phyloP scores from a whole-genome alignment of 1,284 basidiomycete genomes.

The Trametes versicolor region DNA sequence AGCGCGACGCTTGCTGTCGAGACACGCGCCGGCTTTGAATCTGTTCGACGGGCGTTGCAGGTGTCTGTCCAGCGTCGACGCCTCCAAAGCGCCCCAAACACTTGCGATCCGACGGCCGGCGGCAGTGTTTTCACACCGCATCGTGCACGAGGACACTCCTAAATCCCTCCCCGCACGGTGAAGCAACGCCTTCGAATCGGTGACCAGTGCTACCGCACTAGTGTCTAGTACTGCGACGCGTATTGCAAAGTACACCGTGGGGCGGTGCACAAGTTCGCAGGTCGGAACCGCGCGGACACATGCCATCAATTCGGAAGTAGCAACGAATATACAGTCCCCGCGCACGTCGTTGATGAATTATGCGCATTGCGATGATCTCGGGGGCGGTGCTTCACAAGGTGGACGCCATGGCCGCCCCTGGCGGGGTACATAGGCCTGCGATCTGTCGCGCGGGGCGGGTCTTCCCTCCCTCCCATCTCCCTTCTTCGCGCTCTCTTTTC shows the following conservation, averaged over 20 bases:
- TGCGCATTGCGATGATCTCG: neutral
- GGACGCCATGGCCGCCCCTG: conserved; percentile 1
- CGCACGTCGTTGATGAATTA: neutral
- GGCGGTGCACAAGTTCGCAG: neutral
- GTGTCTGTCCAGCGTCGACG: too few species aligned
- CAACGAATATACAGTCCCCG: neutral
- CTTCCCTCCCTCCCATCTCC: neutral
- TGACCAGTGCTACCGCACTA: neutral
- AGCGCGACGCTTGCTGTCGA: too few species aligned
- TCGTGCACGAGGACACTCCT: neutral
- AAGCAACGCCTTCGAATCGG: neutral
- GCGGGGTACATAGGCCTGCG: conserved; percentile 3
- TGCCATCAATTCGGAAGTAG: neutral
- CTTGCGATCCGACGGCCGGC: neutral
- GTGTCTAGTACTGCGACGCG: neutral
- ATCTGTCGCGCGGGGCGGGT: neutral
- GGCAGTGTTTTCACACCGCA: neutral
- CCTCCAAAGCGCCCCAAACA: too few species aligned
- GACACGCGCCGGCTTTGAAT: too few species aligned
- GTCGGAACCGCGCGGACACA: neutral
- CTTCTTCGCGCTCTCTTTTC: neutral
- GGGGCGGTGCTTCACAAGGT: conserved; percentile 6
- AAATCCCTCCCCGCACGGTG: neutral
- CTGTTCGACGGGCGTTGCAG: too few species aligned
- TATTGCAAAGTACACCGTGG: neutral